Evolutionary conservation across 495 filamentous ascomycete genomes (phyloP).

Genomic region (Chlorociboria aeruginascens): DNA sequence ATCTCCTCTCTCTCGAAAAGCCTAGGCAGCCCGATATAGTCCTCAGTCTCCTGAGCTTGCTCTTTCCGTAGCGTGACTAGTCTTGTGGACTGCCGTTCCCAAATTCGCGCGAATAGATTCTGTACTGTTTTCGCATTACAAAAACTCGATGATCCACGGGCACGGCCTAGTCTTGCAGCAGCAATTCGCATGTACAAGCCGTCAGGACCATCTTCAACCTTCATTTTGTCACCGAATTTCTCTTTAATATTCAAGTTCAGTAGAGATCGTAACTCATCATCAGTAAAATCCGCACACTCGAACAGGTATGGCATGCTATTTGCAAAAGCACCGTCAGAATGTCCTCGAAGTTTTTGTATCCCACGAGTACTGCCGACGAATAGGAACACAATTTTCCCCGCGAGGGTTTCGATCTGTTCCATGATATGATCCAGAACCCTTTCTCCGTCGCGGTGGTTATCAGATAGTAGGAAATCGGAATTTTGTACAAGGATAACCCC

Average conservation of each 20-base stretch:
- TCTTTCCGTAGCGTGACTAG: conserved; percentile 28
- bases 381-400: conserved; percentile 64
- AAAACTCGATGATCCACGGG: conserved; percentile 43
- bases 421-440: conserved; percentile 62
- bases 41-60: background rate
- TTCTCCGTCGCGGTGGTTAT: conserved; percentile 43
- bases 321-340: conserved; percentile 49
- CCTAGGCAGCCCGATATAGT: background rate
- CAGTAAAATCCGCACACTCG: conserved; percentile 56
- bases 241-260: conserved; percentile 17
- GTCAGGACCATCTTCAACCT: conserved; percentile 37
- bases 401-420: conserved; percentile 58
- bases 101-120: conserved; percentile 36
- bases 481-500: conserved; percentile 55
- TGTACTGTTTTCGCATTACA: conserved; percentile 52
- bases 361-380: conserved; percentile 63
- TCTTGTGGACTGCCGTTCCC: conserved; percentile 41
- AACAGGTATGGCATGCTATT: conserved; percentile 58
- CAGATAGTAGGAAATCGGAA: conserved; percentile 30
- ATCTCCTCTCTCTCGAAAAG: background rate
- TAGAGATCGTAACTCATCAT: conserved; percentile 49
- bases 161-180: conserved; percentile 38
- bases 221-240: conserved; percentile 35
- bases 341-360: conserved; percentile 67
- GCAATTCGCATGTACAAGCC: conserved; percentile 50